phyloP scores from a whole-genome alignment of 352 stramenopile species.

The Phytophthora uliginosa region DNA sequence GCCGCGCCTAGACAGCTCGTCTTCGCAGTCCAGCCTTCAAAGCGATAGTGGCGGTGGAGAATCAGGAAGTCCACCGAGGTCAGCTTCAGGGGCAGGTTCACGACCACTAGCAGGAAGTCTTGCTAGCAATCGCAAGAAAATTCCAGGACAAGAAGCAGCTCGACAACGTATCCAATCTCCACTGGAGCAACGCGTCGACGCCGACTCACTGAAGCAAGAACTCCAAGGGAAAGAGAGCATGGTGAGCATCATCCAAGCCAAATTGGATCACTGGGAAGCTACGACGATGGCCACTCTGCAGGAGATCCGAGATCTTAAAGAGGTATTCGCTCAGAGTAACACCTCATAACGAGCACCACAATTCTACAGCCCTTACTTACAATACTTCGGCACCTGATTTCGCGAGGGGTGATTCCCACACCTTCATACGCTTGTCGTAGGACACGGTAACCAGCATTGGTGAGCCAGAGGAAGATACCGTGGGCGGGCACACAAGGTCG shows the following conservation, averaged over 20 bases:
- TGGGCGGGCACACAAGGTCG: conserved; percentile 45
- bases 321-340: conserved; percentile 63
- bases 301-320: conserved; percentile 80
- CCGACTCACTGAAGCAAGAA: conserved; percentile 39
- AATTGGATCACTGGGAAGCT: conserved; percentile 71
- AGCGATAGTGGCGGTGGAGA: neutral
- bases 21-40: conserved; percentile 16
- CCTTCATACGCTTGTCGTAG: conserved; percentile 84
- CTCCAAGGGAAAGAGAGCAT: conserved; percentile 49
- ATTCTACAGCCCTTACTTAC: conserved; percentile 26
- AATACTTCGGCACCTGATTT: conserved; percentile 18
- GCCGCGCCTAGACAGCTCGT: conserved; percentile 14
- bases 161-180: conserved; percentile 50
- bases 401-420: conserved; percentile 53
- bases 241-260: conserved; percentile 63
- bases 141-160: conserved; percentile 30
- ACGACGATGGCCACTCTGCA: conserved; percentile 72
- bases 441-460: conserved; percentile 72
- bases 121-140: conserved; percentile 72
- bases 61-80: conserved; percentile 18
- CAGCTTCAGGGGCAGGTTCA: conserved; percentile 19
- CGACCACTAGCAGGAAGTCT: conserved; percentile 59
- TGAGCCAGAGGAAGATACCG: conserved; percentile 22
- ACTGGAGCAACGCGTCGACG: conserved; percentile 39
- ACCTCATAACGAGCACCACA: conserved; percentile 23